A percentile compares a stretch with the other conserved stretches of the same genome.
phyloP scores from a whole-genome alignment of 441 rosid genomes.

The Erysimum cheiri region DNA sequence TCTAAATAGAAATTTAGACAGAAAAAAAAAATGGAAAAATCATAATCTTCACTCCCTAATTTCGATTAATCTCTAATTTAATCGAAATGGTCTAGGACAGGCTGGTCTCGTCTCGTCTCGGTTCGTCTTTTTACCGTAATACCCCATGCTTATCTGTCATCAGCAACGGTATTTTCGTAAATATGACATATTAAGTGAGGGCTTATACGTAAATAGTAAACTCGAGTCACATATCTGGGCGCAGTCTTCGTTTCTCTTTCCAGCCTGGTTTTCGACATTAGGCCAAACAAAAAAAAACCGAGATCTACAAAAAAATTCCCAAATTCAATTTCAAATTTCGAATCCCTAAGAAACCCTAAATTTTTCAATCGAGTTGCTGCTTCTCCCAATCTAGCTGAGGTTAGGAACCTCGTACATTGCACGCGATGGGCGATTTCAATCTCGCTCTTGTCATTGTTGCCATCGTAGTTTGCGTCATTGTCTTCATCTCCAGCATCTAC shows the following conservation, averaged over 20 bases:
- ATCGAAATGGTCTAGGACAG: conserved; percentile 36
- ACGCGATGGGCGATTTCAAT: conserved; percentile 90
- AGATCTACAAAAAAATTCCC: conserved; percentile 48
- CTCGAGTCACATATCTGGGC: conserved; percentile 42
- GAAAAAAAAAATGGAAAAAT: no score
- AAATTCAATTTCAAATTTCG: conserved; percentile 24
- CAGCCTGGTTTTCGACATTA: conserved; percentile 23
- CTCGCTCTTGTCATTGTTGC: conserved; percentile 97
- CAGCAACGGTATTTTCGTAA: neutral
- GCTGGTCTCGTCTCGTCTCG: conserved; percentile 34
- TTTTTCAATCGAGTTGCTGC: neutral
- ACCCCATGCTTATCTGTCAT: conserved; percentile 21
- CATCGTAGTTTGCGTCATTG: conserved; percentile 78
- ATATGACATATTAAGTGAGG: neutral
- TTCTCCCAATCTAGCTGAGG: conserved; percentile 40
- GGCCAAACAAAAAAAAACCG: neutral
- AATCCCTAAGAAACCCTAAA: conserved; percentile 43
- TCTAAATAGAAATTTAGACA: neutral
- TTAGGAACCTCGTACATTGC: conserved; percentile 49
- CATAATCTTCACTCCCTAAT: neutral
- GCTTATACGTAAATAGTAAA: neutral
- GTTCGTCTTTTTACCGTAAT: conserved; percentile 17
- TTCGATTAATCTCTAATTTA: neutral
- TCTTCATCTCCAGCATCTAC: conserved; percentile 84
- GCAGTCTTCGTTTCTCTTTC: conserved; percentile 27